These are phyloP conservation scores for Cyphellophora attinorum DNA, from an alignment of 2,329 filamentous ascomycete species.

Conservation along the genomic window DNA sequence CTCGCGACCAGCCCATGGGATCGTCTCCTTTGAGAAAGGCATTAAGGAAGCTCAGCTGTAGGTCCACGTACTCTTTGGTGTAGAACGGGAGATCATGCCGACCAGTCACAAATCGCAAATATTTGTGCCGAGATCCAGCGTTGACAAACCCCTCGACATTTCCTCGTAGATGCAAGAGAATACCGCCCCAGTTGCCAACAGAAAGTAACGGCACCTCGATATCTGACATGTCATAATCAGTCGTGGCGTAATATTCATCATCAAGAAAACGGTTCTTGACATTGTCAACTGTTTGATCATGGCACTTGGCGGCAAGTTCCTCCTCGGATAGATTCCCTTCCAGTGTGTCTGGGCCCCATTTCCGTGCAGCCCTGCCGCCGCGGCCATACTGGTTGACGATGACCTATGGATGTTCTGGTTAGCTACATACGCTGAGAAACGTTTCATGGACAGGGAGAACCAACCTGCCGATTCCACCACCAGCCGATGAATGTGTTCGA, in stretches of 20 bases:
- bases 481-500: conserved; percentile 50
- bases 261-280: conserved; percentile 48
- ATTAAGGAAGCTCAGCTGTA: conserved; percentile 59
- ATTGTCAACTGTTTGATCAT: conserved; percentile 35
- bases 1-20: conserved; percentile 35
- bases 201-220: conserved; percentile 58
- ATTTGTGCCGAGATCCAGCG: conserved; percentile 58
- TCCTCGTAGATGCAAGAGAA: conserved; percentile 56
- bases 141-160: conserved; percentile 55
- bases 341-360: conserved; percentile 40
- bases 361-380: conserved; percentile 37
- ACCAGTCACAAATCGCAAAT: conserved; percentile 59
- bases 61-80: conserved; percentile 57
- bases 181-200: conserved; percentile 63
- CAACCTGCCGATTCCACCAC: conserved; percentile 38
- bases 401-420: too few relatives aligned
- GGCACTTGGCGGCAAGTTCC: conserved; percentile 25
- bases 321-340: conserved; percentile 28
- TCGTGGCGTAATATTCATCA: conserved; percentile 53
- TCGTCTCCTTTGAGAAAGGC: conserved; percentile 63
- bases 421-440: too few relatives aligned
- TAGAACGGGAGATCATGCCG: conserved; percentile 65
- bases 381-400: conserved; percentile 59
- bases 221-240: conserved; percentile 54
- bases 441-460: too few relatives aligned